Percentiles rank a stretch among this genome's conserved stretches.
These are phyloP conservation scores for Kwoniella heveanensis DNA, from an alignment of 768 basidiomycete genomes.

Conservation along the genomic window DNA sequence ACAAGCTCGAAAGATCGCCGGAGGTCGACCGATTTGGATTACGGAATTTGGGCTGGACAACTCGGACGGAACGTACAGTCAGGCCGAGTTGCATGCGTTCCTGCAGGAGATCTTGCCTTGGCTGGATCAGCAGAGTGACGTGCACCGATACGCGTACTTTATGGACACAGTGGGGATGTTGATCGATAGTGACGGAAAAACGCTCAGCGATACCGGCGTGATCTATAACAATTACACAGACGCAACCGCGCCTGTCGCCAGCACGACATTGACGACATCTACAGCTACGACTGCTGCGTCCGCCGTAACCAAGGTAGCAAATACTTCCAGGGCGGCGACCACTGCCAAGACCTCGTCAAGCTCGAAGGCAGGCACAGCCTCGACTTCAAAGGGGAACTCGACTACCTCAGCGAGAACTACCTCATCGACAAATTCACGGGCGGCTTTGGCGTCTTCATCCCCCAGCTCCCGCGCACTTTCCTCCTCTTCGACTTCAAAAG, in stretches of 20 bases:
- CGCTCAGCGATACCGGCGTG: conserved; percentile 1
- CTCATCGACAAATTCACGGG: too few species aligned
- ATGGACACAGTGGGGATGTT: conserved; percentile 4
- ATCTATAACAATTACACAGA: conserved; percentile 5
- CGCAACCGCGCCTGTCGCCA: not conserved
- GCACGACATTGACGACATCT: not conserved
- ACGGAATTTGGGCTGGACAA: conserved; percentile 7
- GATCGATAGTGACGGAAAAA: not conserved
- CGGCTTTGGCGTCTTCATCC: too few species aligned
- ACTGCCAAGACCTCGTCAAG: too few species aligned
- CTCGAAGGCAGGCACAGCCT: too few species aligned
- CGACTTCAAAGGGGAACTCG: too few species aligned
- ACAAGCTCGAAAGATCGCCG: not conserved
- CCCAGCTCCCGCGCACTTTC: too few species aligned
- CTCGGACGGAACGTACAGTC: not conserved
- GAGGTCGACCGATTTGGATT: conserved; percentile 6
- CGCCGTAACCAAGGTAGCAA: not conserved
- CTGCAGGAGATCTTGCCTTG: not conserved
- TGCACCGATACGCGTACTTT: conserved; percentile 7
- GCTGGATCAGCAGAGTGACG: conserved; percentile 4
- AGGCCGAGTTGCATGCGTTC: conserved; percentile 2
- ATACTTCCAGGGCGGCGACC: not conserved
- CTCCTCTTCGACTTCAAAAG: too few species aligned
- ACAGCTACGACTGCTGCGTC: not conserved
- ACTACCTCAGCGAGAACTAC: too few species aligned